These are phyloP conservation scores for Dactylonectria macrodidyma DNA, from an alignment of 2,329 filamentous ascomycete genomes.

Conservation along the genomic window DNA sequence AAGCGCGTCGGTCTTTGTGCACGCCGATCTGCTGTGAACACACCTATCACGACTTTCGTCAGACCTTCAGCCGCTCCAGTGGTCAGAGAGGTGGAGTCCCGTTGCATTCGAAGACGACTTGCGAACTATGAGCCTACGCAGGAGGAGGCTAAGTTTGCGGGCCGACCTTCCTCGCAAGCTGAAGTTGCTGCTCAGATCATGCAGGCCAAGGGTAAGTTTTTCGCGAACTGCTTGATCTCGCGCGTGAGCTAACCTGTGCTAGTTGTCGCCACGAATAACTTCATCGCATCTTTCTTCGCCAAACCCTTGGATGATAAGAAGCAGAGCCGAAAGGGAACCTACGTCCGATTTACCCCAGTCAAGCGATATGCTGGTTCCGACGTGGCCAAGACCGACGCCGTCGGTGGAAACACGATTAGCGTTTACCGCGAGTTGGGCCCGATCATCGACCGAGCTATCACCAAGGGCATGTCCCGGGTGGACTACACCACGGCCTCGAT, in stretches of 20 bases:
- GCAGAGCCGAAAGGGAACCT: constrained; percentile 24
- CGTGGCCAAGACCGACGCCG: constrained; percentile 21
- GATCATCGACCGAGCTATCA: constrained; percentile 43
- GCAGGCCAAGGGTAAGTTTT: constrained; percentile 50
- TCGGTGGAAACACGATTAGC: constrained; percentile 46
- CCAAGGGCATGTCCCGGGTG: constrained; percentile 40
- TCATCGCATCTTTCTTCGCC: constrained; percentile 34
- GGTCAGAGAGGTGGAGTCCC: constrained; percentile 24
- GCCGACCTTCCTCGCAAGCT: constrained; percentile 27
- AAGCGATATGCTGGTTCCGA: constrained; percentile 49
- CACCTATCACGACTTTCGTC: constrained; percentile 16
- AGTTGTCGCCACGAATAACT: constrained; percentile 49
- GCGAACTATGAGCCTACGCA: not conserved
- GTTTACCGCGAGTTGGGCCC: constrained; percentile 46
- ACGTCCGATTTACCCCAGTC: constrained; percentile 41
- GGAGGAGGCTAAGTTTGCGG: constrained; percentile 21
- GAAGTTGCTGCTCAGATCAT: constrained; percentile 37
- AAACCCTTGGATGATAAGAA: constrained; percentile 29
- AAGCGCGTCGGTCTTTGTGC: constrained; percentile 48
- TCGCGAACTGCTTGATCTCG: too few species aligned
- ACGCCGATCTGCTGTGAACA: constrained; percentile 1
- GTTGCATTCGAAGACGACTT: constrained; percentile 32
- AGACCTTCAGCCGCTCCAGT: constrained; percentile 15
- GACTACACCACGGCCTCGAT: constrained; percentile 48
- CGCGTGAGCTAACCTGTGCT: constrained; percentile 33